Base-by-base conservation (phyloP, 176 grass and related monocot species). In the Sorghum bicolor region DNA sequence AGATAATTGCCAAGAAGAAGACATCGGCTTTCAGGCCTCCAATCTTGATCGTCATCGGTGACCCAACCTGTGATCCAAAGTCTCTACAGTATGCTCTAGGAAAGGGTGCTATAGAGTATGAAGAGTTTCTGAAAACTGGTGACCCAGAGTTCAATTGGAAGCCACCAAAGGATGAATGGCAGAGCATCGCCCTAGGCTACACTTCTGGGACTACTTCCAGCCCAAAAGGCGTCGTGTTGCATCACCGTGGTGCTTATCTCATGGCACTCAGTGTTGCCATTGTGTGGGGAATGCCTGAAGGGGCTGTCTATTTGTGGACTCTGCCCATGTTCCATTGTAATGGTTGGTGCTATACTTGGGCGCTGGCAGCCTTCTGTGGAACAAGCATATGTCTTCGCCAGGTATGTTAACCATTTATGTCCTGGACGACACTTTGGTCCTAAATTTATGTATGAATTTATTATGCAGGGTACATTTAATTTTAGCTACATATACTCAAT, bases 311-410 rank as follows among this genome's bases (percentile, higher is more conserved):
- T 60, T 68, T 98, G 55, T 98, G 96, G 96, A 98, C 96, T 80
- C 36, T 98, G 55, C 96, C 93, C 6, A 96, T 96, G 96, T 98
- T 98, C 71, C 96, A 98, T 47, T 98, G 96, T 22, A 98, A 98
- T 79, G 96, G 96, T 13, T 95, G 96, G 96, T 98, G 93, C 53
- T 95, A 90, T 12, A 87, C 96, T 32, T 98, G 96, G 96, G 76
- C 93, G 1, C 28, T 98, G 78, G 96, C 96, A n/a, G 96, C 93
- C 1, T 45, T 95, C 29, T 93, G 93, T 20, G 93, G 96, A 87
- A 98, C 93, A 30, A 98, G 85, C 80, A 92, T 98, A 72, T 98
- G 96, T 82, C 93, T 98, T 85, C 91, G 96, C 4, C 93, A 98
- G 91, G 96, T 98, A 87, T 3, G 66, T 10, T 72, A 34, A 66